Evolutionary conservation across 179 eudicot species (phyloP), one percentile per base, ranked within the genome.

Genomic region (Spergularia azorica): DNA sequence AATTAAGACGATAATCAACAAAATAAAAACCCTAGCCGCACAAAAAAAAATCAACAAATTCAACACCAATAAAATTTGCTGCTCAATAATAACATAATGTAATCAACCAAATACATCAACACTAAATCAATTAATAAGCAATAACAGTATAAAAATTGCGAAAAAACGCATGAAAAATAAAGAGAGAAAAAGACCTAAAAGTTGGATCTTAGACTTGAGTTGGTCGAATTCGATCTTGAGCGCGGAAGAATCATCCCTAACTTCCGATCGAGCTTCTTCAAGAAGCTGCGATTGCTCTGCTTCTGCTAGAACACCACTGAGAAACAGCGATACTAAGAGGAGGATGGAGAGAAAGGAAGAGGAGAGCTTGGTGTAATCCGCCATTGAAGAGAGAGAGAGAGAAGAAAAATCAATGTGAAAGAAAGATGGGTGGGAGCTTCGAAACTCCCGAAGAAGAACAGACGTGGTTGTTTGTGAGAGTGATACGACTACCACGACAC

Each of bases 131-230:
- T 41, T 41, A 43, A 4, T 43, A 43, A 4, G 48, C 8, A 43
- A 43, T 4, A 4, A 4, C 5, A 43, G 48, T 41, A 41, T 6
- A 4, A 43, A 43, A 43, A 43, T 43, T 4, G 8, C 48, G 48
- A 43, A 4, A 43, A 43, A 4, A 6, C 8, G 32, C 2, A 79
- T 15, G 14, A 62, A 70, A 39, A 17, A 15, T n/a, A 43, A 12
- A 43, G 12, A 32, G 26, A 13, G 13, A 21, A 75, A 84, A 20
- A 5, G 20, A 92, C 95, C 95, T 11, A 90, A 86, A 20, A 84
- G 66, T 9, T 79, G 90, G 86, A 90, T 88, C 88, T 86, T 83
- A 54, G 93, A 90, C 77, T 83, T 85, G 61, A 90, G 95, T 51
- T 86, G 84, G 43, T 85, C 87, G 52, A 92, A 76, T 81, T 89